Conservation (phyloP, 2,329 filamentous ascomycete genomes). For the Peltaster fructicola region DNA sequence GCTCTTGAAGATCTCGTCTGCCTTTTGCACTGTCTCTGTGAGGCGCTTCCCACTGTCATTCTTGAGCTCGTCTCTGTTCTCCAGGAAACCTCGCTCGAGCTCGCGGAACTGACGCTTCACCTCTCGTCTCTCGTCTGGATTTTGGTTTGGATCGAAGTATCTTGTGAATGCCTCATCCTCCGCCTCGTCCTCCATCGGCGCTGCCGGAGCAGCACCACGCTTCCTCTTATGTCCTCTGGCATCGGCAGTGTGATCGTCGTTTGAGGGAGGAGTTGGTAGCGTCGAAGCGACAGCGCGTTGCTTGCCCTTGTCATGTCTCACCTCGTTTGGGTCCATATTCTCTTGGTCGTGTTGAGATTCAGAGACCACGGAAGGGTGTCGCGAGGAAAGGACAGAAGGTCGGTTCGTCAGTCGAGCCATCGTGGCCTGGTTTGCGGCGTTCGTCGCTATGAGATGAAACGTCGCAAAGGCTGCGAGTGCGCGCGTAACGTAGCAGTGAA, state of each 20-base stretch:
- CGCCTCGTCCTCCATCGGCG: slow-evolving; percentile 12
- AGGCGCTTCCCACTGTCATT: slow-evolving; percentile 37
- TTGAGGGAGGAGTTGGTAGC: slow-evolving; percentile 24
- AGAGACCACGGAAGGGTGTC: slow-evolving; percentile 8
- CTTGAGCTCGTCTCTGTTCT: slow-evolving; percentile 56
- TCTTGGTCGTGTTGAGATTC: slow-evolving; percentile 26
- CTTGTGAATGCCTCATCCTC: slow-evolving; percentile 17
- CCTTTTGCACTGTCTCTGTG: slow-evolving; percentile 11
- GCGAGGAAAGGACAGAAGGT: slow-evolving; percentile 7
- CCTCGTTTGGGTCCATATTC: slow-evolving; percentile 18
- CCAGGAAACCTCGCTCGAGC: slow-evolving; percentile 40
- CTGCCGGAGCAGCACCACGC: slow-evolving; percentile 4
- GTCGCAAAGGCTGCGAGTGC: too few species aligned
- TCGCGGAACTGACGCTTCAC: slow-evolving; percentile 54
- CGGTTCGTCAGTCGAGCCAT: too few species aligned
- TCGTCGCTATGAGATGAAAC: too few species aligned
- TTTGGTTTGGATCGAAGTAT: slow-evolving; percentile 69
- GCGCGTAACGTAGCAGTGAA: too few species aligned
- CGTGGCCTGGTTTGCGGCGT: too few species aligned
- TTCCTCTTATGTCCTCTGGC: slow-evolving; percentile 13
- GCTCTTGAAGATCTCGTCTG: slow-evolving; percentile 43
- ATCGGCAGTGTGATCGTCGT: slow-evolving; percentile 8
- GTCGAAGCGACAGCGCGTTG: slow-evolving; percentile 19
- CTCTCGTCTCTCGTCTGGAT: slow-evolving; percentile 51
- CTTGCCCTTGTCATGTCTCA: slow-evolving; percentile 26